Evolutionary conservation across 192 early-diverging fungal species (phyloP).

Genomic region (Chytriomyces sp.): DNA sequence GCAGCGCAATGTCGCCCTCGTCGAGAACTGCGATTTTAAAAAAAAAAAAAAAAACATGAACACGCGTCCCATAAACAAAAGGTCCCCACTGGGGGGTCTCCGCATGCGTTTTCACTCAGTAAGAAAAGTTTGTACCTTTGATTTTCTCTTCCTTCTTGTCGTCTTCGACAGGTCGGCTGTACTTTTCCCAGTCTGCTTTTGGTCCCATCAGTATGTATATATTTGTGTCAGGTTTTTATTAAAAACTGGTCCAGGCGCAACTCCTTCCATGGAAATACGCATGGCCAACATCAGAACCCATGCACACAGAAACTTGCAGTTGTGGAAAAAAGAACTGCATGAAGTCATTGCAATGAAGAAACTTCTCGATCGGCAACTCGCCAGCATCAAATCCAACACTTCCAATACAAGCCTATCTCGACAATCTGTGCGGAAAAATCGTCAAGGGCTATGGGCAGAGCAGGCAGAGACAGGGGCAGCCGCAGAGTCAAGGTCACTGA

Average conservation of each 20-base stretch:
- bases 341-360: constrained; percentile 36
- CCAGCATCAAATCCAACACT: constrained; percentile 32
- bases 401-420: constrained; percentile 40
- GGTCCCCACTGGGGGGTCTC: not conserved
- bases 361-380: constrained; percentile 30
- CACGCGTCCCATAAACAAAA: not conserved
- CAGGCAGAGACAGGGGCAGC: not conserved
- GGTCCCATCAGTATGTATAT: constrained; percentile 68
- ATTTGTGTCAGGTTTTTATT: not conserved
- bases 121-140: constrained; percentile 46
- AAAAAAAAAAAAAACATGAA: not conserved
- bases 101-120: not conserved
- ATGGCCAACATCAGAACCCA: no score
- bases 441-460: constrained; percentile 22
- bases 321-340: constrained; percentile 15
- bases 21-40: constrained; percentile 67
- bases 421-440: constrained; percentile 32
- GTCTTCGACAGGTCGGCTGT: constrained; percentile 80
- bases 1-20: constrained; percentile 87
- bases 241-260: not conserved
- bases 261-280: no score
- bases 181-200: constrained; percentile 97
- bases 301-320: not conserved
- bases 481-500: constrained; percentile 18
- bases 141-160: constrained; percentile 87